Evolutionary conservation across 2,329 filamentous ascomycete genomes (phyloP), one percentile per base, ranked within the genome.

Genomic region (Cryphonectria japonica): DNA sequence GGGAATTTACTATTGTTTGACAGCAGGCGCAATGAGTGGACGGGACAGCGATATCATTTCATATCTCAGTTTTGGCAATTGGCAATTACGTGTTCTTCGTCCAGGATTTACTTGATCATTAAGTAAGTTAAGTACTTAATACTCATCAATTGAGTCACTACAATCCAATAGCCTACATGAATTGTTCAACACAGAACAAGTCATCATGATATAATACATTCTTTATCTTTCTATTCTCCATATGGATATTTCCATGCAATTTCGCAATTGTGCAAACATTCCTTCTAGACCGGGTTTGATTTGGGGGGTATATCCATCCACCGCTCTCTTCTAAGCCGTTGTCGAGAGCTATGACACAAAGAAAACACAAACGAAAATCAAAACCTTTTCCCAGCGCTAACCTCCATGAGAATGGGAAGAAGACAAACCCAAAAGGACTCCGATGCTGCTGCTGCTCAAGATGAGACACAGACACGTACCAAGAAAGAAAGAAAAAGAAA

Each of bases 291-390:
- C 34, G 11, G 29, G 9, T 19, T 39, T 22, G 22, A 9, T 11
- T n/a, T n/a, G 19, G 52, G 57, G 59, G 59, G 59, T 61, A 61
- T 61, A 61, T 61, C 59, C 59, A 39, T 34, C 59, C 32, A 6
- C 16, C 59, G 26, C 57, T 61, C 59, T 61, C 34, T 39, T 61
- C 59, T 61, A 61, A 61, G 8, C 59, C 16, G 34, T 39, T 39
- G 32, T 37, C 16, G 59, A 61, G 59, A 61, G 59, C 59, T 60
- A n/a, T 37, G 14, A 37, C 19, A 37, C 19, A 39, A 61, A 22
- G n/a, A 37, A 22, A 37, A 13, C 0, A 61, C 37, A 37, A 39
- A 39, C 8, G 1, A 61, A 32, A 16, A 60, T 19, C 9, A 26
- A 34, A 54, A 26, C 46, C 5, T n/a, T 50, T 50, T 50, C 7